Base-by-base conservation (phyloP, 1,139 yeast genomes). In the Debaryomycetaceae sp. region DNA sequence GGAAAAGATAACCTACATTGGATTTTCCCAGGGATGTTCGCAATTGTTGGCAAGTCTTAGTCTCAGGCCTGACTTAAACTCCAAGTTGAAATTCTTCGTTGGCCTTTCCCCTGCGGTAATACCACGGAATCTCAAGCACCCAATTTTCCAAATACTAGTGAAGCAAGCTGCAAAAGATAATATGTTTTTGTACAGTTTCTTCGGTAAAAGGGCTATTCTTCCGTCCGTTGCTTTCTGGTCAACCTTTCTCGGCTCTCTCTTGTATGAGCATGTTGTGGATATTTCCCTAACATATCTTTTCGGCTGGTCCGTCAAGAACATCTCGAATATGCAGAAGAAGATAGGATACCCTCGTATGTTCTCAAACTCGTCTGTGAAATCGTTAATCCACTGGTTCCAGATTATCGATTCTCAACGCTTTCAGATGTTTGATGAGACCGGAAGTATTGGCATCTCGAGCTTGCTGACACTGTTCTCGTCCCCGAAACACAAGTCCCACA, bases 181-280 rank as follows among this genome's bases (percentile, higher is more conserved):
- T 42, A 50, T 57, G 33, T 65, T 72, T 41, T 50, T 74, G 46
- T 70, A 61, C 42, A 56, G 69, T 31, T 48, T 74, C 33, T 72
- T 75, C 51, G 80, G 80, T 1, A 56, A 56, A 34, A 55, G 77
- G 24, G 76, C 78, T 2, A 66, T 75, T 8, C 46, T 74, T 40
- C 76, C 78, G 5, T 70, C 76, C 2, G 78, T 74, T 7, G 62
- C 72, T 4, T 73, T 73, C 47, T 75, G 80, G 80, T 68, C 70
- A 42, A 60, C 61, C 38, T 35, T 65, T 4, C 57, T 74, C 58
- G 76, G 77, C 0, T 65, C 71, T 1, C 38, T 45, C 5, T 43
- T 63, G 6, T 73, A 72, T 50, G 66, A 69, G 49, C 48, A 49
- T 20, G 63, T 73, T 5, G 76, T 75, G 6, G 77, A 73, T 49